Base-by-base conservation (phyloP, 345 rosid species). In the Geranium brycei region DNA sequence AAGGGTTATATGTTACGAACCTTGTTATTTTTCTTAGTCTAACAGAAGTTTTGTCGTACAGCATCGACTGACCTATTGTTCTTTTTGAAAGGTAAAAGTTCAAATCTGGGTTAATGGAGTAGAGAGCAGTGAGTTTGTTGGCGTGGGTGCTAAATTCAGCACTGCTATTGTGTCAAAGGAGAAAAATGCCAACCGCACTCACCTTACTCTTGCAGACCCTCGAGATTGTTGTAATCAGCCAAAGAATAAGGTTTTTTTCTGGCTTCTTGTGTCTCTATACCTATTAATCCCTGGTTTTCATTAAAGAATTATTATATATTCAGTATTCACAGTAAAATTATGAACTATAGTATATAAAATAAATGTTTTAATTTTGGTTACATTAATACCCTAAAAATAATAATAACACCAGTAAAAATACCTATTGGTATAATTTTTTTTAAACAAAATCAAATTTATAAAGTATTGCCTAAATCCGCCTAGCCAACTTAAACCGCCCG, bases 131-230 rank as follows among this genome's bases (percentile, higher is more conserved):
- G 99, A 95, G 78, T 95, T 83, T 74, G 99, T 95, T 16, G 99
- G 99, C 0, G 96, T 95, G 3, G 97, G 97, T 51, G 97, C 99
- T 62, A 81, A 97, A 77, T 95, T 95, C 53, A 97, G 99, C 64
- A 76, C 74, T 47, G 64, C 82, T 17, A 91, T 95, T 63, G 95
- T 83, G 40, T 84, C 97, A 1, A 88, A 90, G 85, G 99, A 91
- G 87, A 95, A 91, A 79, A 87, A 88, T 64, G 97, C 99, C 11
- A 76, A 91, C 69, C 92, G 73, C 62, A 77, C 76, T 57, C 89
- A 38, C 62, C 88, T 95, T 76, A 74, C 78, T 66, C 86, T 82
- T 64, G 84, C 99, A 23, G 80, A 91, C 59, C 99, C 97, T 68
- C 91, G 80, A 13, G 91, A 95, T 80, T 88, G 83, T 77, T 95